Percentiles rank a stretch among this genome's conserved stretches.
Conservation (phyloP, 257 asterid genomes). For the Dorcoceras hygrometricum region DNA sequence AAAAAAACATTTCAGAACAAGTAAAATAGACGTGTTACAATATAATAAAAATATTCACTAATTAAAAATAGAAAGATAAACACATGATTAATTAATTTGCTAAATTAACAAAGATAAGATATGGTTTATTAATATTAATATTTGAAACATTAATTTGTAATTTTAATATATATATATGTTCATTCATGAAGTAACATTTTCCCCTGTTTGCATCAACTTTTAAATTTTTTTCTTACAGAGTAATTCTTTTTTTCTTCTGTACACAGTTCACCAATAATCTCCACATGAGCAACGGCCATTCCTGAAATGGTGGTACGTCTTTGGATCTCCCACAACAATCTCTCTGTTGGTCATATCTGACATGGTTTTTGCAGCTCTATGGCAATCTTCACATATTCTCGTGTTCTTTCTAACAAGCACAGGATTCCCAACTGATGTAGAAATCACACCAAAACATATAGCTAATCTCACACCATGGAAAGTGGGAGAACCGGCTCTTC, state of each 20-base stretch:
- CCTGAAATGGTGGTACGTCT: neutral
- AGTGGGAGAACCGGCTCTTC: constrained; percentile 26
- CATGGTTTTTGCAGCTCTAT: constrained; percentile 47
- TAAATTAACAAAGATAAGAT: no score
- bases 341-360: constrained; percentile 22
- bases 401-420: constrained; percentile 57
- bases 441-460: constrained; percentile 50
- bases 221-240: no score
- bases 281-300: neutral
- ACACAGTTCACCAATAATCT: neutral
- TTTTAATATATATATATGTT: no score
- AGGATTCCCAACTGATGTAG: constrained; percentile 41
- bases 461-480: constrained; percentile 67
- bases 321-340: neutral
- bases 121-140: no score
- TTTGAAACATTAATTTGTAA: no score
- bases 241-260: no score
- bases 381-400: constrained; percentile 61
- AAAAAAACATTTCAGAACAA: no score
- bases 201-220: neutral
- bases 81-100: no score
- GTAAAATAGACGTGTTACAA: no score
- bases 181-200: no score
- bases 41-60: no score
- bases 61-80: no score